Conservation (phyloP, 2,329 filamentous ascomycete species). For the Arthrobotrys sinensis region DNA sequence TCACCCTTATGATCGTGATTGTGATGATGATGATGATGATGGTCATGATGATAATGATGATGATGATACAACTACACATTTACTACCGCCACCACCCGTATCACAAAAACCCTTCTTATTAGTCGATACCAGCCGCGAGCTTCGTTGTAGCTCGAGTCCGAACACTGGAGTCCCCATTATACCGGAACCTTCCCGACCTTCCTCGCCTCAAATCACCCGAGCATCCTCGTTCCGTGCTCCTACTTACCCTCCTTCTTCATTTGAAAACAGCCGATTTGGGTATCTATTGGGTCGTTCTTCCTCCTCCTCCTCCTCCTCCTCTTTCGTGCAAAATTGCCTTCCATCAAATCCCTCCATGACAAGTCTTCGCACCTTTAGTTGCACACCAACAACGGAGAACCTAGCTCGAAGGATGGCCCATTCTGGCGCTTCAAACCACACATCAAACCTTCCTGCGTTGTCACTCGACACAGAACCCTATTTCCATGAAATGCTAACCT, state of each 20-base stretch:
- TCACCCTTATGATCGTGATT: neutral
- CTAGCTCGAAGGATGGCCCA: constrained; percentile 46
- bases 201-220: constrained; percentile 16
- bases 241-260: neutral
- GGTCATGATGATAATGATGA: neutral
- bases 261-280: constrained; percentile 15
- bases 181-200: neutral
- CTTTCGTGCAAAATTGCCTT: neutral
- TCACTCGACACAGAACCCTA: constrained; percentile 23
- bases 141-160: constrained; percentile 11
- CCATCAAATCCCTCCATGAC: constrained; percentile 12
- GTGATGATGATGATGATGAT: neutral
- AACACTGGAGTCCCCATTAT: constrained; percentile 9
- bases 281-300: constrained; percentile 1
- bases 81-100: neutral
- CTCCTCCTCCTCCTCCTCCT: constrained; percentile 12
- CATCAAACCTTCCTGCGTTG: constrained; percentile 6
- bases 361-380: constrained; percentile 36
- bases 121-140: constrained; percentile 27
- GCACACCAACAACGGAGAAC: constrained; percentile 57
- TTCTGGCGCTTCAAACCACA: constrained; percentile 8
- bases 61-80: neutral
- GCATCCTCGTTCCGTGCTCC: constrained; percentile 21
- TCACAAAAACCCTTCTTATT: constrained; percentile 6
- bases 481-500: constrained; percentile 1